Base-by-base conservation (phyloP, 371 early-diverging fungal species). In the Mucor mucedo region DNA sequence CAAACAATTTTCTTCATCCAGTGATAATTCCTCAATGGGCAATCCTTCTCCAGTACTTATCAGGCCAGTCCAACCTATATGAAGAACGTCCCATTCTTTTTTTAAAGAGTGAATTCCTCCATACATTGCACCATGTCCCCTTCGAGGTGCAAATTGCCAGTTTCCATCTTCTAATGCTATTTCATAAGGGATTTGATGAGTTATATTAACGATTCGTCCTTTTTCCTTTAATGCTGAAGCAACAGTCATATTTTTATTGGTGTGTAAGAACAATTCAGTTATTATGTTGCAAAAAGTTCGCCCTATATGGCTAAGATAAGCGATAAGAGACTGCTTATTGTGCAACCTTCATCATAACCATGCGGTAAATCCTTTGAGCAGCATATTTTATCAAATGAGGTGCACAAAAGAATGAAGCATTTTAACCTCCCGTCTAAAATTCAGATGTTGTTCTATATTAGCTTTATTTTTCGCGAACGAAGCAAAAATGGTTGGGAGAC, bases 61-160 rank as follows among this genome's bases (percentile, higher is more conserved):
- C n/a, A 77, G 68, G 5, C 91, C 93, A 13, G 83, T 74, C 84
- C 87, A 90, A 30, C 92, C 93, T 61, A 93, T 79, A 63, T 86
- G 84, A 39, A 88, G 48, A 21, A 75, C 80, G 29, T 86, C 81
- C 65, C 82, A 77, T 13, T 76, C 70, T 2, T 77, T 70, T n/a
- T 45, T 47, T 11, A 91, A 71, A 0, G 89, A 85, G 40, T 73
- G 66, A 32, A 93, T 84, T 35, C 92, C 93, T 28, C 88, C 78
- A 64, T 89, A 91, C 77, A 93, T 85, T 32, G 94, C 93, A 27
- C 87, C 80, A 69, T 92, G 93, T 14, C 91, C 91, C 4, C 84
- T 75, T 30, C 93, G 79, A 38, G 75, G 71, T 28, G 61, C 60
- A 45, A 79, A 70, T 35, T 44, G 47, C 79, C 82, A 78, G 81